These are phyloP conservation scores for Ophiostoma sp. DNA, from an alignment of 2,329 filamentous ascomycete species.

Conservation along the genomic window DNA sequence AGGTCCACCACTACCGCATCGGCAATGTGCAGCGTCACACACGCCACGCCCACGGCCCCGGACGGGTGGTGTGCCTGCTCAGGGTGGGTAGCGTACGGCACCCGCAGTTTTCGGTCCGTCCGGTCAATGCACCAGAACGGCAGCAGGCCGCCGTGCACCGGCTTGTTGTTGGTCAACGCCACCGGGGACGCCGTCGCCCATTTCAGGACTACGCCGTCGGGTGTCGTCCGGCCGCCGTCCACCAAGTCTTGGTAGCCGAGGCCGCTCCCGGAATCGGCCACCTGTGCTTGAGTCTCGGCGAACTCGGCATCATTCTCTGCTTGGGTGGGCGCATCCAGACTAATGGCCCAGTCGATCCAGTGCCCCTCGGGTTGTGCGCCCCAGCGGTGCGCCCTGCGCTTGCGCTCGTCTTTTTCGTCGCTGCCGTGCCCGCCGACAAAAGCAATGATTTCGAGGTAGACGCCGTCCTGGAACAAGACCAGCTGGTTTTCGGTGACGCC, in stretches of 20 bases:
- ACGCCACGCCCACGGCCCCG: constrained; percentile 52
- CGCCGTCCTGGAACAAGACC: constrained; percentile 62
- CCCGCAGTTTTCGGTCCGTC: constrained; percentile 56
- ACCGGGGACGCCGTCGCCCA: constrained; percentile 55
- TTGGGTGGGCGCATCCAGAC: constrained; percentile 33
- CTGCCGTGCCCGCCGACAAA: constrained; percentile 49
- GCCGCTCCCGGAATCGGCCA: constrained; percentile 37
- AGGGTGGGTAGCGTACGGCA: constrained; percentile 46
- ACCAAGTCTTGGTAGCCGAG: constrained; percentile 51
- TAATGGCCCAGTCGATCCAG: constrained; percentile 63
- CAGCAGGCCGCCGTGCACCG: constrained; percentile 46
- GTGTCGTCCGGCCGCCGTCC: constrained; percentile 53
- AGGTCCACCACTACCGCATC: constrained; percentile 30
- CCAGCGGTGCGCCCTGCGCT: constrained; percentile 58
- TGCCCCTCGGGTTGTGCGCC: constrained; percentile 50
- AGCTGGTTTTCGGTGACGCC: constrained; percentile 62
- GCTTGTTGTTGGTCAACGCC: constrained; percentile 35
- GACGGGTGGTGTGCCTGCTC: constrained; percentile 50
- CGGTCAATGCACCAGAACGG: constrained; percentile 69
- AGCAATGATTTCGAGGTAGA: constrained; percentile 66
- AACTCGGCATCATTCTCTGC: constrained; percentile 38
- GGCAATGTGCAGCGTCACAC: constrained; percentile 43
- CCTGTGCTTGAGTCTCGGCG: constrained; percentile 40
- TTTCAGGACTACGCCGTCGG: constrained; percentile 57
- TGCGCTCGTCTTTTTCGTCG: constrained; percentile 40